phyloP scores from a whole-genome alignment of 2,329 filamentous ascomycete species.

The Gnomoniopsis smithogilvyi region DNA sequence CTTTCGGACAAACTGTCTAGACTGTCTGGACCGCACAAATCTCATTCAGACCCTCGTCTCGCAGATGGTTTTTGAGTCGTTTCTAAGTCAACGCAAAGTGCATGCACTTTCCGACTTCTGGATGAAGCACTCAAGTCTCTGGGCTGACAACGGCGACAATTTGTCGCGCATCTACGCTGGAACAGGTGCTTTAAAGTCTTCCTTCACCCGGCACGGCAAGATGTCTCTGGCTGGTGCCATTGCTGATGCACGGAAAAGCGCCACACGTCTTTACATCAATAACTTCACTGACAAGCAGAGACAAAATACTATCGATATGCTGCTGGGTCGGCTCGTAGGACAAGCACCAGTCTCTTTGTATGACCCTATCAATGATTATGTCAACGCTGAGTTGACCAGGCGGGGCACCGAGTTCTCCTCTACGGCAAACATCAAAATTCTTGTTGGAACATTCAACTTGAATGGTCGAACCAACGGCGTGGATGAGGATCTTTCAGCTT shows the following conservation, averaged over 20 bases:
- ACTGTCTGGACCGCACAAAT: constrained; percentile 94
- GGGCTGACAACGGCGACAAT: constrained; percentile 96
- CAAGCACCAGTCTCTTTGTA: constrained; percentile 82
- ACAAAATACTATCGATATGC: constrained; percentile 91
- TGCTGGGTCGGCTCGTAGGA: constrained; percentile 80
- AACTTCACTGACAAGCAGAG: constrained; percentile 93
- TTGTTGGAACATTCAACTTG: constrained; percentile 87
- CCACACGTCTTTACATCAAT: constrained; percentile 92
- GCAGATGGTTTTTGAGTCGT: constrained; percentile 85
- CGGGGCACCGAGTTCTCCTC: constrained; percentile 71
- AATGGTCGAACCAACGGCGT: constrained; percentile 83
- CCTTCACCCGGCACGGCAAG: constrained; percentile 90
- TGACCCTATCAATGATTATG: constrained; percentile 92
- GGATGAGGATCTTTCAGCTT: constrained; percentile 75
- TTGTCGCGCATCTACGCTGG: constrained; percentile 95
- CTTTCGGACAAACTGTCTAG: constrained; percentile 92
- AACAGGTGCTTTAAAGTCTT: constrained; percentile 91
- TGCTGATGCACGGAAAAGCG: constrained; percentile 93
- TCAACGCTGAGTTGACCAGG: constrained; percentile 71
- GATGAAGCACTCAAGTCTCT: constrained; percentile 86
- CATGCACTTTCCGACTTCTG: constrained; percentile 77
- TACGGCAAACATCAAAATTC: constrained; percentile 69
- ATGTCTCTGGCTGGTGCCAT: constrained; percentile 93
- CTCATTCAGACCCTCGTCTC: constrained; percentile 95
- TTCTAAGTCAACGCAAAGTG: constrained; percentile 70